Conservation (phyloP, 148 eudicot species). For the Nyssa sinensis region DNA sequence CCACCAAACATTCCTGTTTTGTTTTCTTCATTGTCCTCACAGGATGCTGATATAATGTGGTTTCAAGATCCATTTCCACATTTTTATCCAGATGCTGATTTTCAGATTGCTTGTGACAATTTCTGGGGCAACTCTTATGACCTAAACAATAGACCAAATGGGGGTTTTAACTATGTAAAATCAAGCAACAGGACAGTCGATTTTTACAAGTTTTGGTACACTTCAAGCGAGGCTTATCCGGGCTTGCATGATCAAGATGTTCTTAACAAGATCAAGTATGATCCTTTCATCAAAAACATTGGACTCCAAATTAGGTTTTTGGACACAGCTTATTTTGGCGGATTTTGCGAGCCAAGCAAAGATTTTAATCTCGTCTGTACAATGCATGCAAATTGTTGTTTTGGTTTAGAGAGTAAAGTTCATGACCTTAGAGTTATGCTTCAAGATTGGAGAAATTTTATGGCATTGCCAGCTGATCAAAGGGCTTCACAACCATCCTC, state of each 20-base stretch:
- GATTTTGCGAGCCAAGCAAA: slow-evolving; percentile 55
- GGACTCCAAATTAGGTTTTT: slow-evolving; percentile 45
- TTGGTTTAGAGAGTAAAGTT: slow-evolving; percentile 46
- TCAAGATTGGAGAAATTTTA: slow-evolving; percentile 56
- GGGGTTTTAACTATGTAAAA: slow-evolving; percentile 46
- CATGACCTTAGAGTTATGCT: slow-evolving; percentile 48
- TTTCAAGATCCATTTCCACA: slow-evolving; percentile 52
- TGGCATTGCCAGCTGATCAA: slow-evolving; percentile 11
- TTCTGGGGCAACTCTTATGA: slow-evolving; percentile 23
- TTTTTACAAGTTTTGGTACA: slow-evolving; percentile 47
- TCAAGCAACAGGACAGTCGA: slow-evolving; percentile 40
- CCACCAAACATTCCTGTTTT: too few relatives aligned
- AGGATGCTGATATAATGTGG: slow-evolving; percentile 73
- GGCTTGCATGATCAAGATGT: slow-evolving; percentile 55
- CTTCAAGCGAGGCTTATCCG: slow-evolving; percentile 28
- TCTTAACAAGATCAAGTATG: slow-evolving; percentile 35
- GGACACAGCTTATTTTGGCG: slow-evolving; percentile 48
- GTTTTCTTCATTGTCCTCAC: not conserved
- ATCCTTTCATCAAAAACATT: slow-evolving; percentile 17
- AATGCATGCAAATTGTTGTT: slow-evolving; percentile 76
- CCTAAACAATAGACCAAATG: slow-evolving; percentile 35
- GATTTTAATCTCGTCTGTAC: slow-evolving; percentile 52
- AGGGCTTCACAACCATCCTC: slow-evolving; percentile 10
- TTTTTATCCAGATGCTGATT: slow-evolving; percentile 37
- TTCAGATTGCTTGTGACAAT: slow-evolving; percentile 56